Percentiles rank a stretch among this genome's conserved stretches.
phyloP scores from a whole-genome alignment of 164 flowering plant species.

The Vitis labrusca region DNA sequence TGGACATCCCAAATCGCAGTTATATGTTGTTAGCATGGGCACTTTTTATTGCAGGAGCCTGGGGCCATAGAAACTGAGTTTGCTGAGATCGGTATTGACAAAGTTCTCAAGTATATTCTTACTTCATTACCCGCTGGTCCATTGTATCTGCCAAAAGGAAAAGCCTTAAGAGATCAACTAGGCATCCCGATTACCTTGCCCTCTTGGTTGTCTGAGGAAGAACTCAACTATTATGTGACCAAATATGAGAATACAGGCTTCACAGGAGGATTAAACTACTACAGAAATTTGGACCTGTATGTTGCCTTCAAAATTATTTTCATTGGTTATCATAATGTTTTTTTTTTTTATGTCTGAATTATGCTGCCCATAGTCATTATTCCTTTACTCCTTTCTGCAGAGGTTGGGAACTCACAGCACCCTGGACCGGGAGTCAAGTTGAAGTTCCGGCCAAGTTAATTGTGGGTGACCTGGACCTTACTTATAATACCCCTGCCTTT shows the following conservation, averaged over 20 bases:
- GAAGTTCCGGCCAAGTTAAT: conserved; percentile 62
- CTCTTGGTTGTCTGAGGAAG: conserved; percentile 37
- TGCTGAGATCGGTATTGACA: conserved; percentile 27
- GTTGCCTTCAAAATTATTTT: neutral
- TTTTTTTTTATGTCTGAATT: too few species aligned
- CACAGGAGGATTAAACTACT: conserved; percentile 44
- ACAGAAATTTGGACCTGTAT: conserved; percentile 31
- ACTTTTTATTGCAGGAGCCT: conserved; percentile 30
- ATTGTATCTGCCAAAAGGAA: conserved; percentile 40
- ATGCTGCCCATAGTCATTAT: too few species aligned
- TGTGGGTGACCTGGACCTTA: conserved; percentile 57
- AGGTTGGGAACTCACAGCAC: conserved; percentile 61
- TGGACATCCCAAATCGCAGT: too few species aligned
- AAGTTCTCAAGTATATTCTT: conserved; percentile 29
- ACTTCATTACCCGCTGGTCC: conserved; percentile 35
- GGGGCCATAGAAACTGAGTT: conserved; percentile 41
- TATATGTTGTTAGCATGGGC: neutral
- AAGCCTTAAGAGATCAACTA: conserved; percentile 15
- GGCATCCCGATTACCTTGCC: conserved; percentile 24
- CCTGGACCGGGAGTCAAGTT: conserved; percentile 57
- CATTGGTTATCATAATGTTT: too few species aligned
- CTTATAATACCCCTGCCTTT: conserved; percentile 32
- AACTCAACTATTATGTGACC: conserved; percentile 25
- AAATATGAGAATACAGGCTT: conserved; percentile 43
- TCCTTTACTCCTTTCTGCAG: conserved; percentile 26